A percentile compares a stretch with the other conserved stretches of the same genome.
These are phyloP conservation scores for Daldinia bambusicola DNA, from an alignment of 495 filamentous ascomycete genomes.

Conservation along the genomic window DNA sequence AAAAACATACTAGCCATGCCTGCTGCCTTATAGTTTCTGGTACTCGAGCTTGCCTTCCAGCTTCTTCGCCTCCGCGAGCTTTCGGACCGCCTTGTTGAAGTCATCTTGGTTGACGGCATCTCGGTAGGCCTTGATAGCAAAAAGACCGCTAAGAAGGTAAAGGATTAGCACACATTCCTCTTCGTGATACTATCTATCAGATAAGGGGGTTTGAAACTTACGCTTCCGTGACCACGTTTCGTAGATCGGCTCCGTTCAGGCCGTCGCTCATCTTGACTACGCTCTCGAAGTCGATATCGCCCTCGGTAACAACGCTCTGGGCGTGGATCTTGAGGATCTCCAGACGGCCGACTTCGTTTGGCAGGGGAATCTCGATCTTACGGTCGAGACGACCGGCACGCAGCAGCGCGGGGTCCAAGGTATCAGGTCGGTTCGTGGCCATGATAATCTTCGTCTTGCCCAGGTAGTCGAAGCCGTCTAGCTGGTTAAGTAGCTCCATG, in stretches of 20 bases:
- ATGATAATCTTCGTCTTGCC: slow-evolving; percentile 99
- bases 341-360: slow-evolving; percentile 97
- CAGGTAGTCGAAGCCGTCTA: slow-evolving; percentile 99
- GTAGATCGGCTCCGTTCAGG: slow-evolving; percentile 95
- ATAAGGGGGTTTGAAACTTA: slow-evolving; percentile 61
- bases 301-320: slow-evolving; percentile 83
- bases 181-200: slow-evolving; percentile 4
- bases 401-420: slow-evolving; percentile 92
- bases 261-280: slow-evolving; percentile 99
- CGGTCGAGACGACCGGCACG: slow-evolving; percentile 94
- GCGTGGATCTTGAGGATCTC: slow-evolving; percentile 99
- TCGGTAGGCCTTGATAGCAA: slow-evolving; percentile 96
- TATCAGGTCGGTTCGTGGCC: slow-evolving; percentile 99
- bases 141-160: slow-evolving; percentile 73
- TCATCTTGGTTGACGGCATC: slow-evolving; percentile 98
- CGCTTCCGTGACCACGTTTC: slow-evolving; percentile 99
- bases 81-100: slow-evolving; percentile 97
- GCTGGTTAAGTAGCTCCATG: slow-evolving; percentile 98
- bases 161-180: slow-evolving; percentile 33
- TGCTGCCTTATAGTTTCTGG: slow-evolving; percentile 81
- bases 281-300: slow-evolving; percentile 98
- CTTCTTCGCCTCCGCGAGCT: slow-evolving; percentile 98
- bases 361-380: slow-evolving; percentile 98
- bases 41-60: slow-evolving; percentile 97
- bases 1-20: not conserved